Evolutionary conservation across 805 yeast genomes (phyloP).

Genomic region (Myxozyma lipomycoides): DNA sequence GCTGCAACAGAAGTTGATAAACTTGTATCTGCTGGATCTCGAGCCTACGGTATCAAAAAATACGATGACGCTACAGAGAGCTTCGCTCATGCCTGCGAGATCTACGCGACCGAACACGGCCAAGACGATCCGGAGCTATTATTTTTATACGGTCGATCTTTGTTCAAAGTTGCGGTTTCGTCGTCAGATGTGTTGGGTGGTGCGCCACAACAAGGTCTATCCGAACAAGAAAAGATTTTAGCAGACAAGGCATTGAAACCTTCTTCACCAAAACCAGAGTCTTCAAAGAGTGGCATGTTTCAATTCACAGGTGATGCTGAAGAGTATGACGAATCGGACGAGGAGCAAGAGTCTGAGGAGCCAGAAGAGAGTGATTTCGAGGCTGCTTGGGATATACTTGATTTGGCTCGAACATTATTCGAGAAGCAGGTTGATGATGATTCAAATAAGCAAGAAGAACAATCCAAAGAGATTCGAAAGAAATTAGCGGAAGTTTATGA

Average conservation of each 20-base stretch:
- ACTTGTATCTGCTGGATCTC: conserved; percentile 58
- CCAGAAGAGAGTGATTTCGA: conserved; percentile 68
- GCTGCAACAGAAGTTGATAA: conserved; percentile 40
- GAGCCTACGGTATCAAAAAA: conserved; percentile 58
- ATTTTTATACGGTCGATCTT: conserved; percentile 71
- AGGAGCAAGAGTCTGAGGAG: conserved; percentile 34
- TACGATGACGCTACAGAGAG: conserved; percentile 65
- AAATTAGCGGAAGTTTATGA: conserved; percentile 73
- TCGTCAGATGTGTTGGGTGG: conserved; percentile 75
- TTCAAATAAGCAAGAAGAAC: conserved; percentile 29
- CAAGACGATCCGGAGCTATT: conserved; percentile 71
- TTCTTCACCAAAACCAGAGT: conserved; percentile 32
- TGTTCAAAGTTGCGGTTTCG: conserved; percentile 71
- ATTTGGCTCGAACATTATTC: conserved; percentile 66
- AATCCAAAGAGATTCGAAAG: conserved; percentile 40
- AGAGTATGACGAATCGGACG: conserved; percentile 32
- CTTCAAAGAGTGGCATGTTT: conserved; percentile 17
- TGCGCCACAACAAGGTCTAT: conserved; percentile 15
- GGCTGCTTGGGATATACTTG: conserved; percentile 81
- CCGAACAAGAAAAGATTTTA: conserved; percentile 17
- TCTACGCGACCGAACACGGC: conserved; percentile 47
- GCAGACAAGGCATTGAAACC: conserved; percentile 29
- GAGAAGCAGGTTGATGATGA: conserved; percentile 43
- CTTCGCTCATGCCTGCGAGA: conserved; percentile 71
- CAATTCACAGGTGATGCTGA: conserved; percentile 30